Conservation (phyloP, 768 basidiomycete species). For the Paxillus rubicundulus region DNA sequence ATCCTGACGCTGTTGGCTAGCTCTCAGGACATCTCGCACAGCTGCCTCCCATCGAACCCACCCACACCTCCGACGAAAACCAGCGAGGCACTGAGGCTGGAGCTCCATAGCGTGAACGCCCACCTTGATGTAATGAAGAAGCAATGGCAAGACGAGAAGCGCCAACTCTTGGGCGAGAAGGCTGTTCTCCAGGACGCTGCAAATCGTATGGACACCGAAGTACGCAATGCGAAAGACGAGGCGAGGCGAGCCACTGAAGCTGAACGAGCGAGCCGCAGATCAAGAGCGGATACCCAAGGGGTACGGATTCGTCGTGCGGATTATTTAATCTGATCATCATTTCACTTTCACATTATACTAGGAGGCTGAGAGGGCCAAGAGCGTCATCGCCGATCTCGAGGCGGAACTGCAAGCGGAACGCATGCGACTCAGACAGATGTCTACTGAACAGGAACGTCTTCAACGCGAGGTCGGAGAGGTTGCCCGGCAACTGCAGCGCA, state of each 20-base stretch:
- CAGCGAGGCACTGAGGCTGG: constrained; percentile 58
- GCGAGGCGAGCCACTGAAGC: constrained; percentile 50
- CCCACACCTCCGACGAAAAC: constrained; percentile 69
- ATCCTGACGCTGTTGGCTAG: constrained; percentile 33
- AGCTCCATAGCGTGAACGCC: constrained; percentile 59
- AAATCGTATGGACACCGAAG: constrained; percentile 59
- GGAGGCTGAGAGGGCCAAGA: constrained; percentile 72
- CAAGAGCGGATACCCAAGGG: constrained; percentile 50
- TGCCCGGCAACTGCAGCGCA: constrained; percentile 60
- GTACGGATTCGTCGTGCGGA: constrained; percentile 37
- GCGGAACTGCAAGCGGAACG: constrained; percentile 70
- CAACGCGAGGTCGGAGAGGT: constrained; percentile 67
- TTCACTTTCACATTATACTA: constrained; percentile 26
- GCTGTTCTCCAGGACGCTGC: constrained; percentile 70
- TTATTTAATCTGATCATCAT: background rate
- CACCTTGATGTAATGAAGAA: constrained; percentile 64
- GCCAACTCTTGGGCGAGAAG: constrained; percentile 64
- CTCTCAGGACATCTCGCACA: constrained; percentile 49
- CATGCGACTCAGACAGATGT: constrained; percentile 56
- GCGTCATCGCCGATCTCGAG: constrained; percentile 67
- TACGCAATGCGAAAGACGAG: constrained; percentile 58
- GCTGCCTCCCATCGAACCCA: constrained; percentile 51
- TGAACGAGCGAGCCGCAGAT: constrained; percentile 47
- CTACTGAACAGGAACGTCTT: constrained; percentile 59
- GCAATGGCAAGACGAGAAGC: constrained; percentile 69